Conservation (phyloP, 768 basidiomycete genomes). For the Tricholoma furcatifolium region DNA sequence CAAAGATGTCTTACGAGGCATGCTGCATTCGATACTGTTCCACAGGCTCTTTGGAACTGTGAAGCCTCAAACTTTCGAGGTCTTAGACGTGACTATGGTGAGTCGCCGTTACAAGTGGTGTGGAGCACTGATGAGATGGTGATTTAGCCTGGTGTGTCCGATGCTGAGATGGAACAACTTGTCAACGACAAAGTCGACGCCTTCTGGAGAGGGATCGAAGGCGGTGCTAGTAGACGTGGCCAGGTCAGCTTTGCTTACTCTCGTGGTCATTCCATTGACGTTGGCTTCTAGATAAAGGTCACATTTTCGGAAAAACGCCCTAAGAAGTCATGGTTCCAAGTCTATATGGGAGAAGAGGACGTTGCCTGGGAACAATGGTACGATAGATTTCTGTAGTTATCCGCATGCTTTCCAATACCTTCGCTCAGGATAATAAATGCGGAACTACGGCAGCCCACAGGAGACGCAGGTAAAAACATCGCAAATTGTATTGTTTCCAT, state of each 20-base stretch:
- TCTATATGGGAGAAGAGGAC: constrained; percentile 73
- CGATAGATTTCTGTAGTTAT: constrained; percentile 7
- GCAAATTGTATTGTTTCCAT: too few species aligned
- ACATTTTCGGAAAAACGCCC: constrained; percentile 77
- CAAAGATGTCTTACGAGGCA: constrained; percentile 71
- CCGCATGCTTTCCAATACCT: not conserved
- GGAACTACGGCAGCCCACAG: constrained; percentile 71
- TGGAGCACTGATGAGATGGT: not conserved
- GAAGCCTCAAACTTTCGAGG: constrained; percentile 73
- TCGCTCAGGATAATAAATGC: constrained; percentile 70
- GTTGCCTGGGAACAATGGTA: constrained; percentile 89
- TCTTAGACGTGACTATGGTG: constrained; percentile 85
- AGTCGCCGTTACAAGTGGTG: constrained; percentile 15
- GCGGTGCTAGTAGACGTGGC: constrained; percentile 58
- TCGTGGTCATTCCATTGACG: not conserved
- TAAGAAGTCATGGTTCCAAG: constrained; percentile 78
- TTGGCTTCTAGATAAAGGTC: constrained; percentile 52
- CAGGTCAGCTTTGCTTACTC: constrained; percentile 43
- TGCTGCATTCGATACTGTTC: constrained; percentile 82
- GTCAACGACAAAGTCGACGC: constrained; percentile 74
- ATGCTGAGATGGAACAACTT: constrained; percentile 67
- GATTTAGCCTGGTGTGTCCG: constrained; percentile 71
- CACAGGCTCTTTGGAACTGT: constrained; percentile 81
- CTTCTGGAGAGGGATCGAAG: constrained; percentile 79
- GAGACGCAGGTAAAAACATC: constrained; percentile 49